A percentile compares a stretch with the other conserved stretches of the same genome.
phyloP scores from a whole-genome alignment of 306 rosid genomes.

The Urtica urens region DNA sequence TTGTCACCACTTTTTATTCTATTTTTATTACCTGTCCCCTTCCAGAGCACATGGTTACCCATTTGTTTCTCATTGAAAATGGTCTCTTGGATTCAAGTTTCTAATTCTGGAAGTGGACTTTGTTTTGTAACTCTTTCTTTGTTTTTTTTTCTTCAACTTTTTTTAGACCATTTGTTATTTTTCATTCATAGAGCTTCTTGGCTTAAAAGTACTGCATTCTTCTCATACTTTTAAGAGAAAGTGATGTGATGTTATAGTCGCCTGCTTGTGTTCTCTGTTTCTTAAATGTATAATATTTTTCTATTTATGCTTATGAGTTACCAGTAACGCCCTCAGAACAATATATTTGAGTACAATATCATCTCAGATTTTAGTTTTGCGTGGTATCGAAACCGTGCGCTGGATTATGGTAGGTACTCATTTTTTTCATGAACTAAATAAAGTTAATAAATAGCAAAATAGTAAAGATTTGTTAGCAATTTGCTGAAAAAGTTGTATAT shows the following conservation, averaged over 20 bases:
- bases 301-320: too few species aligned
- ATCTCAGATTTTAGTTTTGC: too few species aligned
- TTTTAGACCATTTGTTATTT: background rate
- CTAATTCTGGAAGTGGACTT: constrained; percentile 1
- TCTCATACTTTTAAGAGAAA: background rate
- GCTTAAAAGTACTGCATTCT: background rate
- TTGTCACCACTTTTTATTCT: background rate
- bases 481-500: too few species aligned
- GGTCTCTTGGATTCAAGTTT: background rate
- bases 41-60: background rate
- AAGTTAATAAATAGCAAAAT: too few species aligned
- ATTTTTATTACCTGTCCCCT: too few species aligned
- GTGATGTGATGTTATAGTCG: background rate
- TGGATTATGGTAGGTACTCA: too few species aligned
- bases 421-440: too few species aligned
- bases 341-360: too few species aligned
- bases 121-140: background rate
- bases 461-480: too few species aligned
- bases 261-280: background rate
- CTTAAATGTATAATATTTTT: too few species aligned
- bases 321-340: too few species aligned
- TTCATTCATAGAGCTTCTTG: background rate
- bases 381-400: too few species aligned
- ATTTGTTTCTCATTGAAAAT: background rate
- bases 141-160: background rate